Conservation (phyloP, 1,139 yeast species). For the Candida glucosophila region DNA sequence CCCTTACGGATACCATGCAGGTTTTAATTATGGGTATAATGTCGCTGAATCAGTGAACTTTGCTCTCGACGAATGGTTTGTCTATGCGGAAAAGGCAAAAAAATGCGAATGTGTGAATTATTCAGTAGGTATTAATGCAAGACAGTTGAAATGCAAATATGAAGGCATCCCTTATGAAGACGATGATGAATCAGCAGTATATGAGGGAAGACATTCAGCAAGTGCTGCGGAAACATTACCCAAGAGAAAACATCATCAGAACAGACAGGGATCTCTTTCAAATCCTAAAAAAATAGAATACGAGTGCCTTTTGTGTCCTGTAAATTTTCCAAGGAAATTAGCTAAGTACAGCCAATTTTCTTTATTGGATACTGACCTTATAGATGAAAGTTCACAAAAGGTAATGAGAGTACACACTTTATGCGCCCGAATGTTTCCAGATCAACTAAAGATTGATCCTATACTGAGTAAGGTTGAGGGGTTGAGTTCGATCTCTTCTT, state of each 20-base stretch:
- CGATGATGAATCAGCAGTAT: constrained; percentile 1
- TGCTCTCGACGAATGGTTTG: constrained; percentile 75
- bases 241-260: too few relatives aligned
- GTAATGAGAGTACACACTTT: constrained; percentile 35
- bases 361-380: constrained; percentile 18
- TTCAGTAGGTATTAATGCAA: constrained; percentile 68
- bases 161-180: constrained; percentile 22
- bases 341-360: constrained; percentile 15
- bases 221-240: constrained; percentile 3
- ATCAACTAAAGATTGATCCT: constrained; percentile 12
- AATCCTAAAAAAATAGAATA: constrained; percentile 3
- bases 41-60: constrained; percentile 78
- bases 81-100: constrained; percentile 49
- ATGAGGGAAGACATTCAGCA: constrained; percentile 1
- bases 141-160: constrained; percentile 29
- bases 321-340: constrained; percentile 16
- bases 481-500: constrained; percentile 26
- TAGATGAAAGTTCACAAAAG: constrained; percentile 4
- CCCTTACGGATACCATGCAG: constrained; percentile 84
- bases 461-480: constrained; percentile 17
- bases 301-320: constrained; percentile 48
- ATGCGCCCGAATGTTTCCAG: constrained; percentile 41
- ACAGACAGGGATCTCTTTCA: too few relatives aligned
- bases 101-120: constrained; percentile 70
- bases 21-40: constrained; percentile 71